Conservation (phyloP, 768 basidiomycete species). For the Rubroboletus satanas region DNA sequence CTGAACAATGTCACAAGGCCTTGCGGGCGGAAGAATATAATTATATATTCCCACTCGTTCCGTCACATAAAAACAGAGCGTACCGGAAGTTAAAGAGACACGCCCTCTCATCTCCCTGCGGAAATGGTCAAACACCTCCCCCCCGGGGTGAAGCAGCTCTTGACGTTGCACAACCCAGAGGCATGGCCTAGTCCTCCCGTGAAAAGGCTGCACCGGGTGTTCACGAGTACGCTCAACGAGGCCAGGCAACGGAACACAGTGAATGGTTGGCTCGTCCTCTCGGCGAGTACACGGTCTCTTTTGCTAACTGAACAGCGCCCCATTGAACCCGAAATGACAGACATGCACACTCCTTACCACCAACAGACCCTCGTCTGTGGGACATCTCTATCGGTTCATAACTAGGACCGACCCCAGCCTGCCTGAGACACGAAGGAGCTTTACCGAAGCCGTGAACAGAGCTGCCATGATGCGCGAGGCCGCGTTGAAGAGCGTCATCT, state of each 20-base stretch:
- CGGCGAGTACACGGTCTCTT: constrained; percentile 44
- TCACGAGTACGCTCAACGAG: constrained; percentile 60
- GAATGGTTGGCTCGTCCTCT: constrained; percentile 77
- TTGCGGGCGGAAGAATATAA: background rate
- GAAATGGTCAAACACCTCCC: constrained; percentile 49
- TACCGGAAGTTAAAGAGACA: background rate
- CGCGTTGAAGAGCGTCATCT: constrained; percentile 84
- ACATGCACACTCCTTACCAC: constrained; percentile 80
- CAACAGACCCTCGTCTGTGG: constrained; percentile 76
- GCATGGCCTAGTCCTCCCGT: constrained; percentile 54
- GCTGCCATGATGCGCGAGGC: constrained; percentile 88
- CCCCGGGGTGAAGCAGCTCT: constrained; percentile 64
- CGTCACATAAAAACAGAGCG: constrained; percentile 9
- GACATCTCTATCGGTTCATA: constrained; percentile 77
- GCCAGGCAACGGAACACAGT: constrained; percentile 62
- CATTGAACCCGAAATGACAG: constrained; percentile 41
- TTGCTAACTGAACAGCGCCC: constrained; percentile 10
- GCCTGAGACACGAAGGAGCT: constrained; percentile 38
- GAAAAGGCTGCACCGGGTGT: constrained; percentile 48
- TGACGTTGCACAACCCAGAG: constrained; percentile 64
- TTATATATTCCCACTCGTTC: constrained; percentile 3
- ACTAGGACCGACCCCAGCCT: constrained; percentile 46
- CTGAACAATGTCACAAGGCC: background rate
- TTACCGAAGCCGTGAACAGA: constrained; percentile 59
- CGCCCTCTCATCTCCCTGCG: background rate